These are phyloP conservation scores for Polysphondylium violaceum DNA, from an alignment of 78 protist genomes.

Conservation along the genomic window DNA sequence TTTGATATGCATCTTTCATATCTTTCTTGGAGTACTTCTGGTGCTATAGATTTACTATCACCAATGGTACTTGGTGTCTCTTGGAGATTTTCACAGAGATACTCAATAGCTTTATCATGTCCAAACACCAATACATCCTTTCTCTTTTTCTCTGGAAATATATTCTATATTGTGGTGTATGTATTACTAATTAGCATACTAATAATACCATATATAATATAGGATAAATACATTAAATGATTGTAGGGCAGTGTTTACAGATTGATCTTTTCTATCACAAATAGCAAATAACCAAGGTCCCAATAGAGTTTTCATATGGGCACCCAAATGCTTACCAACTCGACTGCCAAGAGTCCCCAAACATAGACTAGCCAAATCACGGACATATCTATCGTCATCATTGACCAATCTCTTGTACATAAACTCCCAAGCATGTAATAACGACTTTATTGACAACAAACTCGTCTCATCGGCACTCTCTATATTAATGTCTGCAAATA, in stretches of 20 bases:
- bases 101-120: constrained; percentile 53
- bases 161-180: too few relatives aligned
- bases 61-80: constrained; percentile 51
- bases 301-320: constrained; percentile 41
- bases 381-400: constrained; percentile 51
- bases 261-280: constrained; percentile 59
- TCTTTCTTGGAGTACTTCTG: constrained; percentile 55
- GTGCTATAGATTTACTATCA: constrained; percentile 47
- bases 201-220: background rate
- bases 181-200: background rate
- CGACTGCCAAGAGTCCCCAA: constrained; percentile 44
- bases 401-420: constrained; percentile 43
- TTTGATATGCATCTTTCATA: constrained; percentile 72
- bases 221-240: constrained; percentile 39
- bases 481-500: constrained; percentile 39
- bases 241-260: constrained; percentile 33
- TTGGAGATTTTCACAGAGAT: constrained; percentile 42
- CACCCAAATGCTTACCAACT: constrained; percentile 56
- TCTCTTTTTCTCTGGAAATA: constrained; percentile 72
- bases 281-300: constrained; percentile 67
- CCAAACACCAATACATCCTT: constrained; percentile 60
- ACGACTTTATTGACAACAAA: constrained; percentile 12
- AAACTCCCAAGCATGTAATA: constrained; percentile 56
- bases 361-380: constrained; percentile 23
- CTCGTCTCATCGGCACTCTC: background rate